Evolutionary conservation across 73 alveolate genomes (phyloP), one percentile per base, ranked within the genome.

Genomic region (Diophrys sp.): DNA sequence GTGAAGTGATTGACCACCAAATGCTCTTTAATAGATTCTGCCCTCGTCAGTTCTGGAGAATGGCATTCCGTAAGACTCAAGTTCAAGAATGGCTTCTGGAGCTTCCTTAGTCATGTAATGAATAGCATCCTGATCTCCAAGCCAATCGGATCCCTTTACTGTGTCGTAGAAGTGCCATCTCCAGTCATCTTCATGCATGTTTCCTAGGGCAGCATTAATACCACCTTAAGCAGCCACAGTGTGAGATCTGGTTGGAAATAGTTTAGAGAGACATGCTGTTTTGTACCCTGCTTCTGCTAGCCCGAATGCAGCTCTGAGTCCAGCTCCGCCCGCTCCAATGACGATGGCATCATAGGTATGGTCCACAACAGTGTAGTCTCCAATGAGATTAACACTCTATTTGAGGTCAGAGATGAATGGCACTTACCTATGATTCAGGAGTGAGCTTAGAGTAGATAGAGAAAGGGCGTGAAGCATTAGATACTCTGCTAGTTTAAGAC

Each of bases 111-210:
- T 83, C 99, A 95, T 95, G 78, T 95, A 95, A 79, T 95, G 96
- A 73, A 96, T 94, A 74, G 99, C 98, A 77, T 96, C 97, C 77
- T 96, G 91, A 72, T 96, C 99, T 25, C 99, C 99, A 54, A 96
- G 86, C 96, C 96, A 90, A 73, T 90, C 96, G 25, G 91, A 76
- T 0, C 96, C 96, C 73, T 90, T 90, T 29, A 96, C 98, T 0
- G 99, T 96, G 77, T 96, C 99, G 57, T 96, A 94, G 74, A 95
- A 95, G 81, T 96, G 99, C 98, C 99, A 96, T 66, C 97, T 89
- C 98, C 99, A 96, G 75, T 95, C 98, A 67, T 95, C 99, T 71
- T 95, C 97, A 24, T 91, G 88, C 99, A 95, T 95, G 80, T 95
- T 96, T 67, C 97, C 98, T 56, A 96, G 82, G 23, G 98, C 99